Evolutionary conservation across 2,329 filamentous ascomycete species (phyloP).

Genomic region (Aplosporella prunicola): DNA sequence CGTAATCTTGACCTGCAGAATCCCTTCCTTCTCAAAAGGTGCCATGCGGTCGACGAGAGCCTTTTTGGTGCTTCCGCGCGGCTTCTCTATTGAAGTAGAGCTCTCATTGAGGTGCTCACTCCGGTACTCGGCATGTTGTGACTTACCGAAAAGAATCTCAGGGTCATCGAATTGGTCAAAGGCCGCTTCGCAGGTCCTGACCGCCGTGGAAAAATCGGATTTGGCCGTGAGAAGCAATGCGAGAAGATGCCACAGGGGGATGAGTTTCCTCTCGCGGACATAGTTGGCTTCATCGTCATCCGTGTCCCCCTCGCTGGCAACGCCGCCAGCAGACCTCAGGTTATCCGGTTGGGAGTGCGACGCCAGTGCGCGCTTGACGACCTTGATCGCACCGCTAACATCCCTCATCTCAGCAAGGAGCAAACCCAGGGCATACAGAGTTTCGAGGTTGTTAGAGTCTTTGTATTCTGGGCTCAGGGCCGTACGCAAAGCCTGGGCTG

Average conservation of each 20-base stretch:
- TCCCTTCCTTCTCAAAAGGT: conserved; percentile 70
- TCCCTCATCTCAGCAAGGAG: conserved; percentile 83
- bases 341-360: conserved; percentile 34
- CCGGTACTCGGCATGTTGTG: conserved; percentile 42
- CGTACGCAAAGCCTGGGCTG: conserved; percentile 64
- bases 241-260: conserved; percentile 87
- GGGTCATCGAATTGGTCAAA: conserved; percentile 80
- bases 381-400: conserved; percentile 68
- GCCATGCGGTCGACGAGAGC: conserved; percentile 72
- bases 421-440: conserved; percentile 71
- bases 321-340: conserved; percentile 23
- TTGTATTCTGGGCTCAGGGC: conserved; percentile 60
- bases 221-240: conserved; percentile 76
- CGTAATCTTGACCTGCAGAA: conserved; percentile 94
- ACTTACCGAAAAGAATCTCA: conserved; percentile 57
- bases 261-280: conserved; percentile 49
- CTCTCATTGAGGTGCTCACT: conserved; percentile 59
- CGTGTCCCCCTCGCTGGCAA: conserved; percentile 17
- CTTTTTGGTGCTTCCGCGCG: conserved; percentile 14
- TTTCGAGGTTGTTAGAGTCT: conserved; percentile 60
- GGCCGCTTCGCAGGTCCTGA: conserved; percentile 76
- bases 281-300: conserved; percentile 20
- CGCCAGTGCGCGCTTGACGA: conserved; percentile 66
- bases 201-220: conserved; percentile 73
- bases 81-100: conserved; percentile 21